Percentiles rank a stretch among this genome's conserved stretches.
Conservation (phyloP, 2,329 filamentous ascomycete species). For the Ramichloridium luteum region DNA sequence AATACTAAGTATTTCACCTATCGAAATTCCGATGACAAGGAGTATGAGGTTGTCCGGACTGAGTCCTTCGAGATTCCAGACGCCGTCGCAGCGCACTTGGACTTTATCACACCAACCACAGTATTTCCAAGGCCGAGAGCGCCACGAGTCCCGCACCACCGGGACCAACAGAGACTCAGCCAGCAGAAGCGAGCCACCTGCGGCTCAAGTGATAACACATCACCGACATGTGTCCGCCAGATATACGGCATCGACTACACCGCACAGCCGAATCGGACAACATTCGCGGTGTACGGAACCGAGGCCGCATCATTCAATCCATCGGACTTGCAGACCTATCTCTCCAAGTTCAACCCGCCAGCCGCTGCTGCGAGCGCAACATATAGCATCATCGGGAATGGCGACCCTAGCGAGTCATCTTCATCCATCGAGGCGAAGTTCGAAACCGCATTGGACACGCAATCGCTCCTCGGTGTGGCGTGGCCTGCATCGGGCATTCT, state of each 20-base stretch:
- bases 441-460: slow-evolving; percentile 15
- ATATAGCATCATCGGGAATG: slow-evolving; percentile 12
- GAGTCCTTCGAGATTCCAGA: slow-evolving; percentile 12
- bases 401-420: slow-evolving; percentile 8
- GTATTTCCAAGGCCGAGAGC: slow-evolving; percentile 9
- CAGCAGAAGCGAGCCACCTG: slow-evolving; percentile 9
- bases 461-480: slow-evolving; percentile 13
- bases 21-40: slow-evolving; percentile 7
- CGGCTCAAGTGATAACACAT: slow-evolving; percentile 8
- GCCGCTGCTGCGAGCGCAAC: slow-evolving; percentile 11
- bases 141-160: not conserved
- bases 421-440: slow-evolving; percentile 13
- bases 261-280: slow-evolving; percentile 13
- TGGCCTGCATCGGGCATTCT: slow-evolving; percentile 14
- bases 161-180: not conserved
- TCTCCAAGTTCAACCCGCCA: slow-evolving; percentile 12
- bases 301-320: slow-evolving; percentile 15
- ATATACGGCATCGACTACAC: slow-evolving; percentile 17
- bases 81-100: slow-evolving; percentile 8
- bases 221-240: slow-evolving; percentile 13
- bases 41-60: slow-evolving; percentile 8
- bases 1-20: slow-evolving; percentile 14
- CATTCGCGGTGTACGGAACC: slow-evolving; percentile 16
- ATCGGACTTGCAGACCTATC: slow-evolving; percentile 11
- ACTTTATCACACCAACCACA: slow-evolving; percentile 15